Conservation (phyloP, 1,139 yeast species). For the Candida sanyaensis region DNA sequence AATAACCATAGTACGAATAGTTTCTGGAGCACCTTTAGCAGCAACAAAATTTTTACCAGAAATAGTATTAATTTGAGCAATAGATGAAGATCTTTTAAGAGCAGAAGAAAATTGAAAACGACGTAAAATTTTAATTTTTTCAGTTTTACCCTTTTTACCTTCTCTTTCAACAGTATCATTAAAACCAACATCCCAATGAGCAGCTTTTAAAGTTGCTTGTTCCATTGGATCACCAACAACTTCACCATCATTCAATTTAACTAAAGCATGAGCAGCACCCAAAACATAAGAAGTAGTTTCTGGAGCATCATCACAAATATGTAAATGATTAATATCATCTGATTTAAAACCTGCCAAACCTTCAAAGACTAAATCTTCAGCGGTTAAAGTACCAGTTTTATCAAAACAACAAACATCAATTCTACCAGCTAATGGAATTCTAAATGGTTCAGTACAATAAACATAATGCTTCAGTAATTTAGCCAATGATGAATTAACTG, state of each 20-base stretch:
- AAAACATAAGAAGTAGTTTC: conserved; percentile 69
- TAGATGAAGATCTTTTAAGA: conserved; percentile 89
- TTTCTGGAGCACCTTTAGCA: conserved; percentile 99
- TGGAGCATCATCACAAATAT: conserved; percentile 61
- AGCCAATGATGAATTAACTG: conserved; percentile 88
- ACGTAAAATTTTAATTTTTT: conserved; percentile 73
- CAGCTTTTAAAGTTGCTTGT: conserved; percentile 87
- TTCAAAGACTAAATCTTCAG: conserved; percentile 94
- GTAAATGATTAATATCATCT: conserved; percentile 57
- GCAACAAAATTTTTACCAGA: conserved; percentile 71
- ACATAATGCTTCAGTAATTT: conserved; percentile 85
- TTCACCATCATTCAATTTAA: conserved; percentile 91
- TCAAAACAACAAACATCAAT: conserved; percentile 98
- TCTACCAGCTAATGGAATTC: conserved; percentile 98
- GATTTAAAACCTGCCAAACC: conserved; percentile 85
- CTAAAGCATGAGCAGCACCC: conserved; percentile 97
- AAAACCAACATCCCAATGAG: conserved; percentile 81
- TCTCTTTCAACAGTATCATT: conserved; percentile 64
- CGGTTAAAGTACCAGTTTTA: conserved; percentile 97
- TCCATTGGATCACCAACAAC: conserved; percentile 99
- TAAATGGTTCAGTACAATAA: conserved; percentile 97
- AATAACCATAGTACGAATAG: conserved; percentile 74
- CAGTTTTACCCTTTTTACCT: conserved; percentile 35
- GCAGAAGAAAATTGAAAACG: conserved; percentile 98
- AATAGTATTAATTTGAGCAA: conserved; percentile 60